phyloP scores from a whole-genome alignment of 192 early-diverging fungal species.

The Obelidium mucronatum region DNA sequence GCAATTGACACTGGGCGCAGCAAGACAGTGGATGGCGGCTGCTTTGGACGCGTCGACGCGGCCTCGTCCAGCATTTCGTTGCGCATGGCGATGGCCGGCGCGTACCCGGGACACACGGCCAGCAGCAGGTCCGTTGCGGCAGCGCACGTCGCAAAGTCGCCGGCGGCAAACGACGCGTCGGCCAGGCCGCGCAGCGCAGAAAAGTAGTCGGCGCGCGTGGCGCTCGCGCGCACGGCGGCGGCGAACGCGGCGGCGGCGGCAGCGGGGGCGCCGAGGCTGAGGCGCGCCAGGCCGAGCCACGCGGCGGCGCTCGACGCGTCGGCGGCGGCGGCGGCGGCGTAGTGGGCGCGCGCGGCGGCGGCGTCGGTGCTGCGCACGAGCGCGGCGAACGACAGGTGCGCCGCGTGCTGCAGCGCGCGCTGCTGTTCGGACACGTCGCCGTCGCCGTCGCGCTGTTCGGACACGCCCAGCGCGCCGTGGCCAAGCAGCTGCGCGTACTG shows the following conservation, averaged over 20 bases:
- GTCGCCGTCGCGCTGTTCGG: background rate
- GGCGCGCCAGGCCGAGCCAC: background rate
- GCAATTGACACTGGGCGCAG: background rate
- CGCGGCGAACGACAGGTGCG: background rate
- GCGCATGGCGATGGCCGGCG: background rate
- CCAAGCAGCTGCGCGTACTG: background rate
- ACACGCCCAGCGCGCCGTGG: background rate
- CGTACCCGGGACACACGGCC: background rate
- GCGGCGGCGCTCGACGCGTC: too few relatives aligned
- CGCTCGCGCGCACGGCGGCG: background rate
- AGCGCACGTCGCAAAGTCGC: background rate
- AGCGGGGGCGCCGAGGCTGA: background rate
- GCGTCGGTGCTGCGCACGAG: background rate
- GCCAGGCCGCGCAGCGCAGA: constrained; percentile 1
- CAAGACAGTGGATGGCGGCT: background rate
- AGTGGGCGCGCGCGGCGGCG: background rate
- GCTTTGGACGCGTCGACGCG: background rate
- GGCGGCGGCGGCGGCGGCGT: too few relatives aligned
- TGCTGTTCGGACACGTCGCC: background rate
- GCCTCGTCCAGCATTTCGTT: background rate
- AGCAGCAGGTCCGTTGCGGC: background rate
- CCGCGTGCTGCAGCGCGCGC: constrained; percentile 8
- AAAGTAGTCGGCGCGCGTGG: background rate
- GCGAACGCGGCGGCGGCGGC: background rate
- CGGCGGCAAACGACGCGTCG: background rate